Evolutionary conservation across 2,329 filamentous ascomycete genomes (phyloP).

Genomic region (Trichocomaceae sp.): DNA sequence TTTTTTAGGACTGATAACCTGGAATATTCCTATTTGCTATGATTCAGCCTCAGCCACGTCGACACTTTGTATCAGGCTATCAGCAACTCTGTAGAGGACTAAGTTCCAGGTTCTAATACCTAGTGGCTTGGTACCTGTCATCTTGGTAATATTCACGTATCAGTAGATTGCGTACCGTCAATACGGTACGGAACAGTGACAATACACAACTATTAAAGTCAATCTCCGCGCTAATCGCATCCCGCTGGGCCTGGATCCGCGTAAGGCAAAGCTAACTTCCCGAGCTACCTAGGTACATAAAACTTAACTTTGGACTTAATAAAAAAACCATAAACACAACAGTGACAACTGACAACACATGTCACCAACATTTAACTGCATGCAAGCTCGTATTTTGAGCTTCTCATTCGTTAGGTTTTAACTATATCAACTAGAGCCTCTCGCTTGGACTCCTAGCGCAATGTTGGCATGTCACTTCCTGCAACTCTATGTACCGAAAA

Average conservation of each 20-base stretch:
- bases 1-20: neutral
- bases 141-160: too few species aligned
- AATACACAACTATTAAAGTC: neutral
- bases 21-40: neutral
- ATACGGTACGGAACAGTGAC: neutral
- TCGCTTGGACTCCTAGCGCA: neutral
- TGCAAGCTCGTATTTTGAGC: neutral
- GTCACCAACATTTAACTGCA: too few species aligned
- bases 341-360: too few species aligned
- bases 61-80: neutral
- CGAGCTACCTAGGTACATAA: too few species aligned
- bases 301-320: too few species aligned
- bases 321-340: too few species aligned
- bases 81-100: too few species aligned
- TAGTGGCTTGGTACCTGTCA: too few species aligned
- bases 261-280: neutral
- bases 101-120: too few species aligned
- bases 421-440: neutral
- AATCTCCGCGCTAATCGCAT: neutral
- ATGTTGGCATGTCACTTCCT: neutral
- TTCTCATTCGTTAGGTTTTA: constrained; percentile 8
- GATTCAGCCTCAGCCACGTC: constrained; percentile 2
- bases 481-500: neutral
- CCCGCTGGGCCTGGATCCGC: neutral
- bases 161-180: too few species aligned